Base-by-base conservation (phyloP, 1,284 basidiomycete species). In the Ceratobasidium sp. region DNA sequence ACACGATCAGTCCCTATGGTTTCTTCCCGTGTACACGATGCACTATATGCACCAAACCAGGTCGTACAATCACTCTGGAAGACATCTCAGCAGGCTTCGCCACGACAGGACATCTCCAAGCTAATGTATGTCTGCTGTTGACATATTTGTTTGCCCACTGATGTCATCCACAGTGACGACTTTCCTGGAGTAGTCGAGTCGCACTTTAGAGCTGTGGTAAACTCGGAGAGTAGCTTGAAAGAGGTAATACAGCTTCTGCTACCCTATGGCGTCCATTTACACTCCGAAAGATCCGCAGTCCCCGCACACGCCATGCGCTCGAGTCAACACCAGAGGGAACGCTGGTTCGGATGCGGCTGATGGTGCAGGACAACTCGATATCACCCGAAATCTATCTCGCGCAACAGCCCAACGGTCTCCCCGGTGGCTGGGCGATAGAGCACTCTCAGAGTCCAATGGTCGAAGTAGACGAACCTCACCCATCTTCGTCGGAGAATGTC, bases 361-460 rank as follows among this genome's bases (percentile, higher is more conserved):
- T 75, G 90, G 83, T 93, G n/a, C 91, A 93, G 78, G 92, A 92
- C 77, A 92, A 90, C 1, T 91, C 91, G 3, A 78, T 85, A 23
- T 87, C 89, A 1, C 85, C 87, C 0, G 89, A 92, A 77, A 83
- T 93, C 76, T 93, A 92, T 78, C 82, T 92, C 45, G 84, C 86
- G 0, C 82, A 78, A 58, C 80, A 82, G 23, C 64, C 75, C 46
- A 78, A 81, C 45, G 83, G 82, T 2, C 78, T 77, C 39, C 86
- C 84, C 73, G 89, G 89, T 34, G 91, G 91, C 23, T 93, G 92
- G 91, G 91, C 90, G 8, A 79, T 90, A 34, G 79, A 59, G 16
- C 6, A 59, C 14, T 16, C 79, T 6, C 82, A 84, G 16, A 26
- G 48, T 41, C 41, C 64, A 18, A 73, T 78, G 41, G 58, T 65